Evolutionary conservation across 2,329 filamentous ascomycete species (phyloP).

Genomic region (Fusarium miscanthi): DNA sequence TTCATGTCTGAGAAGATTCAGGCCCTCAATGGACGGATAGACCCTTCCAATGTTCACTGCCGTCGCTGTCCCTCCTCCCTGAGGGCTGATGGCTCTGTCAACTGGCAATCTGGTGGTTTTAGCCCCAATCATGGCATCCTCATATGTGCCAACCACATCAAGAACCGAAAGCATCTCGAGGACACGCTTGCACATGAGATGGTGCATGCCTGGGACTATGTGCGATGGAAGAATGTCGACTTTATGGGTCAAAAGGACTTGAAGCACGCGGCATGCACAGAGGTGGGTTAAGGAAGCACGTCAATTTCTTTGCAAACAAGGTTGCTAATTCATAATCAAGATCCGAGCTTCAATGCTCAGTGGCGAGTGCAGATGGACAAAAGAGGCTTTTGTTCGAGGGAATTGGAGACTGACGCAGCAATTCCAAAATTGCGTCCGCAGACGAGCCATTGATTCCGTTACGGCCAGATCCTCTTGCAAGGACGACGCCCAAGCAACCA

Average conservation of each 20-base stretch:
- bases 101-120: slow-evolving; percentile 82
- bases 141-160: slow-evolving; percentile 91
- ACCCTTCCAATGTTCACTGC: slow-evolving; percentile 81
- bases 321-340: slow-evolving; percentile 54
- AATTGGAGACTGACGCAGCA: slow-evolving; percentile 93
- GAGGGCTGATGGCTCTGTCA: slow-evolving; percentile 68
- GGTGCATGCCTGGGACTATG: slow-evolving; percentile 95
- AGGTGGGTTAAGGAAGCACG: slow-evolving; percentile 66
- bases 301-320: neutral
- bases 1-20: slow-evolving; percentile 87
- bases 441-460: slow-evolving; percentile 83
- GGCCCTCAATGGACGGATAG: slow-evolving; percentile 81
- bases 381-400: slow-evolving; percentile 84
- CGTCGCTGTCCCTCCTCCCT: slow-evolving; percentile 75
- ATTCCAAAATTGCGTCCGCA: slow-evolving; percentile 90
- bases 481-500: slow-evolving; percentile 85
- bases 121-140: slow-evolving; percentile 87
- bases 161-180: slow-evolving; percentile 83
- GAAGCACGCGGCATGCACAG: slow-evolving; percentile 91
- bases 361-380: slow-evolving; percentile 90
- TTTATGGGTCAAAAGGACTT: slow-evolving; percentile 77
- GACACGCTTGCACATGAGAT: slow-evolving; percentile 97
- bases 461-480: slow-evolving; percentile 81
- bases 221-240: slow-evolving; percentile 86
- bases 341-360: slow-evolving; percentile 93